Conservation (phyloP, 129 eudicot genomes). For the Solidago caesia region DNA sequence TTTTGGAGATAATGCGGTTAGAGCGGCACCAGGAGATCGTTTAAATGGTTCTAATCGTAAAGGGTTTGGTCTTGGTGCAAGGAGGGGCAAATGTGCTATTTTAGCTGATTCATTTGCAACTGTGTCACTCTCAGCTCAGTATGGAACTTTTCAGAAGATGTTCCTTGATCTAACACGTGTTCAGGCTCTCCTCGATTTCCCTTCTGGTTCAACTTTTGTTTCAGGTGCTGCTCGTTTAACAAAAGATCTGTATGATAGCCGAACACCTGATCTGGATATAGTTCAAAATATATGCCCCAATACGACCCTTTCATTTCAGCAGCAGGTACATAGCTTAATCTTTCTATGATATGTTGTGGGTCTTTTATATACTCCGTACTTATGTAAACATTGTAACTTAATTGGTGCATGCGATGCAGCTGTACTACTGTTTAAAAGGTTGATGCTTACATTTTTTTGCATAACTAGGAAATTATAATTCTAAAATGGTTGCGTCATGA, state of each 20-base stretch:
- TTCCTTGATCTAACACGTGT: conserved; percentile 71
- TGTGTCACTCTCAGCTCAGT: conserved; percentile 65
- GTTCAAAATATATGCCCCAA: conserved; percentile 61
- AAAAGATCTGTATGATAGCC: conserved; percentile 52
- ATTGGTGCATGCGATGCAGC: not conserved
- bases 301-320: conserved; percentile 75
- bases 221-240: conserved; percentile 61
- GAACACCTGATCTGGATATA: conserved; percentile 47
- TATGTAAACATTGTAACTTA: not conserved
- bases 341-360: not conserved
- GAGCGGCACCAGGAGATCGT: conserved; percentile 35
- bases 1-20: conserved; percentile 59
- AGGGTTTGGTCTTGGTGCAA: conserved; percentile 43
- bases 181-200: conserved; percentile 62
- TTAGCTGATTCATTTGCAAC: conserved; percentile 78
- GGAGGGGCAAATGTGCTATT: conserved; percentile 58
- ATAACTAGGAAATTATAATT: not conserved
- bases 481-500: not conserved
- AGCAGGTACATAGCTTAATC: conserved; percentile 56
- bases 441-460: not conserved
- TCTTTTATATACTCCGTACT: not conserved
- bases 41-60: conserved; percentile 23
- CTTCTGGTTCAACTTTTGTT: conserved; percentile 77
- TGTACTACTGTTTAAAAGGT: not conserved
- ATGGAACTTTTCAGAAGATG: conserved; percentile 76